Evolutionary conservation across 176 grass and related monocot genomes (phyloP), one percentile per base, ranked within the genome.

Genomic region (Triticum urartu): DNA sequence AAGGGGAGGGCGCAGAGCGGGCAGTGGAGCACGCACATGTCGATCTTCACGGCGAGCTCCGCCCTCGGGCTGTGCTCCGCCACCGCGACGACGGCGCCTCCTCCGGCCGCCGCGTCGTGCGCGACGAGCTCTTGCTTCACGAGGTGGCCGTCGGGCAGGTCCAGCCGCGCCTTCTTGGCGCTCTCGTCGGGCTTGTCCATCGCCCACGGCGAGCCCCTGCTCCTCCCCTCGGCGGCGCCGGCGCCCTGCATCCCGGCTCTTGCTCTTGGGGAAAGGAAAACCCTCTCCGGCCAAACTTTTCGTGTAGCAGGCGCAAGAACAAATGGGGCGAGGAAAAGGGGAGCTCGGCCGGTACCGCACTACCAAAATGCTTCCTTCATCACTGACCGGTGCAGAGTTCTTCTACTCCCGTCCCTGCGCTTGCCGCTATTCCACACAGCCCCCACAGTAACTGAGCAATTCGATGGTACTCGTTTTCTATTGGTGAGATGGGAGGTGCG

Each of bases 101-200:
- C 21, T 38, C 20, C 56, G 13, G 36, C 38, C 8, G 2, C 64
- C 6, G 83, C 39, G 18, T 38, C 73, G 4, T 60, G 72, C 72
- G 4, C 22, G 24, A 24, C 26, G 7, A 33, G 1, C 14, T 80
- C 84, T 62, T 72, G 22, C 77, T 86, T 80, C 25, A 72, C 76
- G 18, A 0, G 0, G 5, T 30, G 25, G 9, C 1, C 9, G 17
- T 2, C 11, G 4, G 52, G 36, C 21, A 59, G 11, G 35, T 45
- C 15, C 15, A 79, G 17, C 17, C 76, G 71, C 5, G 76, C 36
- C 77, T 38, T 85, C 83, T 78, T 78, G 73, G 40, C 24, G 65
- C 76, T 6, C 56, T 59, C 56, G 7, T 59, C 56, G 34, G 4
- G 8, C 12, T 9, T 35, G 35, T 74, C 71, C 71, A 48, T 74